phyloP scores from a whole-genome alignment of 225 moss, liverwort and hornwort species.

The Antitrichia curtipendula region DNA sequence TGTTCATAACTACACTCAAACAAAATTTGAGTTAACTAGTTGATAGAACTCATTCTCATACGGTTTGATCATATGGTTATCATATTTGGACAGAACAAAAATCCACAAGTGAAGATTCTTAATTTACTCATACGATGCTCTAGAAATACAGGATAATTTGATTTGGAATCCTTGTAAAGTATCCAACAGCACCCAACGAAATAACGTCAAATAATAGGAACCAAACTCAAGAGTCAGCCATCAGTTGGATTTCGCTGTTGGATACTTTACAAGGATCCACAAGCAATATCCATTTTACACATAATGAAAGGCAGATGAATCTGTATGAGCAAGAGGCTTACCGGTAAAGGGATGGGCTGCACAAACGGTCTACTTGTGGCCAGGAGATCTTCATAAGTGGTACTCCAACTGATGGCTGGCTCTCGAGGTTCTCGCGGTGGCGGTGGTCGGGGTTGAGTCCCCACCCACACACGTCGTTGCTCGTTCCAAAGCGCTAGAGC shows the following conservation, averaged over 20 bases:
- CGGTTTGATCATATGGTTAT: not conserved
- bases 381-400: conserved; percentile 37
- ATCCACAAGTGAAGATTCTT: not conserved
- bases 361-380: conserved; percentile 30
- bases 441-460: conserved; percentile 37
- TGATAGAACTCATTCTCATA: not conserved
- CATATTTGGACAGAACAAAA: not conserved
- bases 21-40: not conserved
- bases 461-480: conserved; percentile 46
- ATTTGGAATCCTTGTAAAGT: not conserved
- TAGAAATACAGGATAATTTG: not conserved
- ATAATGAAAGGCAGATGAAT: not conserved
- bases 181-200: not conserved
- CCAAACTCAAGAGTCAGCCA: not conserved
- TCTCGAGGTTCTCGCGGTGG: conserved; percentile 30
- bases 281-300: no score
- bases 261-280: not conserved
- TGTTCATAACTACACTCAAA: not conserved
- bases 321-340: not conserved
- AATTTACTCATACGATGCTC: not conserved
- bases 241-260: no score
- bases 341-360: conserved; percentile 28
- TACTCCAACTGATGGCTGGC: conserved; percentile 41
- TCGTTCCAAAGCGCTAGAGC: conserved; percentile 40
- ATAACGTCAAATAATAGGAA: no score